Conservation (phyloP, 148 eudicot genomes). For the Oxyria digyna region DNA sequence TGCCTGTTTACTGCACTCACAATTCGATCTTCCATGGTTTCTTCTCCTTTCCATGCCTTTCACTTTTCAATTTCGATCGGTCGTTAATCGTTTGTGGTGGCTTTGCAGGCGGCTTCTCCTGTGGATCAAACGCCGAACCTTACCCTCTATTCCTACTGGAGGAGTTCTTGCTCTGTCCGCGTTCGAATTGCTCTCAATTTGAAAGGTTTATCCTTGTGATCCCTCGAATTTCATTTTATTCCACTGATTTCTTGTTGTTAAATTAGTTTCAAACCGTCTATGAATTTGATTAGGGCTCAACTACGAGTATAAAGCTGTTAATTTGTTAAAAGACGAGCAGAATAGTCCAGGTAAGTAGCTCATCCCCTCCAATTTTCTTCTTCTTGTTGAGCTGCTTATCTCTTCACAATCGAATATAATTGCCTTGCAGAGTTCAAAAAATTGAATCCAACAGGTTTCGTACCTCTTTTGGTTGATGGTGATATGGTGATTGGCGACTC, state of each 20-base stretch:
- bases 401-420: background rate
- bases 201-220: constrained; percentile 36
- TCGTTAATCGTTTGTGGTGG: background rate
- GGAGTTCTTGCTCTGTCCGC: constrained; percentile 78
- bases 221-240: background rate
- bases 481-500: constrained; percentile 62
- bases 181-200: constrained; percentile 81
- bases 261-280: background rate
- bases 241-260: background rate
- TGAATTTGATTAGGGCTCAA: constrained; percentile 41
- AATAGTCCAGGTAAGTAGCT: constrained; percentile 39
- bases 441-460: constrained; percentile 67
- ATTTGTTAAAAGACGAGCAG: constrained; percentile 73
- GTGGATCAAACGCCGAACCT: constrained; percentile 28
- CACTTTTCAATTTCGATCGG: background rate
- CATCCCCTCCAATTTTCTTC: background rate
- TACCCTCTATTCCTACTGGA: constrained; percentile 61
- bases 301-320: constrained; percentile 66
- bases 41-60: background rate
- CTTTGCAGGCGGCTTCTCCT: constrained; percentile 23
- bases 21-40: background rate
- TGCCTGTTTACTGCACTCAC: background rate
- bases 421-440: constrained; percentile 44
- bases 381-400: background rate
- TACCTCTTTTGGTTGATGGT: constrained; percentile 70